Base-by-base conservation (phyloP, 495 filamentous ascomycete species). In the Hypoxylon fuscum region DNA sequence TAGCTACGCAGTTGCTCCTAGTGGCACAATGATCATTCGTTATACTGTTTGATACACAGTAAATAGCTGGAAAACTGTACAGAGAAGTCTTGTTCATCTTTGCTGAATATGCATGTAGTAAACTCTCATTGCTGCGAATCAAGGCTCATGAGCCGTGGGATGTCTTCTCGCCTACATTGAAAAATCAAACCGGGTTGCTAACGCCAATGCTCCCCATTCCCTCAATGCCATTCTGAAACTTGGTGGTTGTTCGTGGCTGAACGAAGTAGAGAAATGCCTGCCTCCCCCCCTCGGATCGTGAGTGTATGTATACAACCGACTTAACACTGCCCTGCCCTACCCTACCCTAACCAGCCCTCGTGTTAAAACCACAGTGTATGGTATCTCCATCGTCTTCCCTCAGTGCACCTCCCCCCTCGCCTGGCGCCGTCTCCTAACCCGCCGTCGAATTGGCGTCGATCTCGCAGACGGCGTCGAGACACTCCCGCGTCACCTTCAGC, bases 401-500 rank as follows among this genome's bases (percentile, higher is more conserved):
- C n/a, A n/a, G n/a, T n/a, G n/a, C n/a, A n/a, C n/a, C n/a, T n/a
- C n/a, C n/a, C n/a, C n/a, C 35, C 5, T 15, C 1, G 35, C n/a
- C 35, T 38, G 22, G 4, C 32, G 12, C 22, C 5, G n/a, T 1
- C 9, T 1, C 22, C 43, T 67, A 62, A 35, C 66, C 66, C 5
- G 62, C 59, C 8, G 62, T 20, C 38, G 69, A 54, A 8, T 52
- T 56, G 50, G 77, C 74, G 38, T 79, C 76, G 23, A 85, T 66
- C 62, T 80, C 78, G 62, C 76, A 78, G 25, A 85, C 77, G 41
- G 58, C 34, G 38, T 83, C 82, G 49, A 85, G 73, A 48, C 75
- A 71, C 51, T 84, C 81, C 17, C 77, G 72, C 29, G 81, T 81
- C 35, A 81, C 72, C 57, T 74, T 75, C n/a, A 85, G 68, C 20